Base-by-base conservation (phyloP, 2,329 filamentous ascomycete species). In the Pezicula rhizophila region DNA sequence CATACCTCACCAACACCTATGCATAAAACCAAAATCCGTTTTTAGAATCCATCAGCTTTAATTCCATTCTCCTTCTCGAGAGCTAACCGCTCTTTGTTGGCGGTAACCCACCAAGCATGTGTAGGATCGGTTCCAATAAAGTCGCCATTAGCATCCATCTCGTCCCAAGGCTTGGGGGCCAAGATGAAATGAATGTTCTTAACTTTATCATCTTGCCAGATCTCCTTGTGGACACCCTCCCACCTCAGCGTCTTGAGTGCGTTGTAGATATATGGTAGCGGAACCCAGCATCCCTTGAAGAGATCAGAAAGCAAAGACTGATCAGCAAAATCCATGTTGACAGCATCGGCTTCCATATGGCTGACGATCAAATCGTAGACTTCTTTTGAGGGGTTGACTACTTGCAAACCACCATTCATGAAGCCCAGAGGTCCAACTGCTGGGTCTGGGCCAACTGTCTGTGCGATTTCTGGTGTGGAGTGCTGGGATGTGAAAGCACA, bases 121-220 rank as follows among this genome's bases (percentile, higher is more conserved):
- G 71, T 72, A 61, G 72, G 73, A 33, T 73, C 72, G 0, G 46
- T 57, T 5, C 54, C 45, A 2, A 54, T 68, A 62, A 68, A 73
- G 34, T 69, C 64, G 2, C 75, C 75, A 12, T 67, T 56, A 2
- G 58, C 66, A 39, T 73, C 67, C 26, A 74, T 53, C 64, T 79
- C 72, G 39, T 79, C 70, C 80, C 80, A 84, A 2, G 80, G 80
- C 65, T 84, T 84, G 0, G 79, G 79, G 34, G 70, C 73, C 18
- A 83, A 61, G 41, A 84, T 81, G 52, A 79, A 82, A 59, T 84
- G 80, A 5, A 84, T 63, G 56, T 80, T 81, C 68, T 79, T 81
- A 44, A 83, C 76, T 37, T 66, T 61, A 15, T 74, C 74, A 56
- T 84, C 79, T 10, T 68, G 64, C 80, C 80, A 84, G 49, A 84